These are phyloP conservation scores for Macrotyloma uniflorum DNA, from an alignment of 306 rosid species.

Conservation along the genomic window DNA sequence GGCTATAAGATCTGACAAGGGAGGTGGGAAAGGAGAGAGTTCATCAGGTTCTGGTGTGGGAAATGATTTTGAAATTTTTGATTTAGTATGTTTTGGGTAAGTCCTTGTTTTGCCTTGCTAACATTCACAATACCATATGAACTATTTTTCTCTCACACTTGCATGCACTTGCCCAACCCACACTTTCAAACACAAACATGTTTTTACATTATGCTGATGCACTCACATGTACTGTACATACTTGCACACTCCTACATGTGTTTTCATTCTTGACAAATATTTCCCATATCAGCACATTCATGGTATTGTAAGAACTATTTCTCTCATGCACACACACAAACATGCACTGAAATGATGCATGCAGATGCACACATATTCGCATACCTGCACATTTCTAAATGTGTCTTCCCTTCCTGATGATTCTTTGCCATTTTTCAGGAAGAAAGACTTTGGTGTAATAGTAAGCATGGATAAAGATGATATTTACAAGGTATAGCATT, in stretches of 20 bases:
- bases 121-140: conserved; percentile 2
- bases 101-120: conserved; percentile 43
- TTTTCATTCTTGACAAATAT: background rate
- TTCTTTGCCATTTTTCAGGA: conserved; percentile 62
- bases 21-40: conserved; percentile 76
- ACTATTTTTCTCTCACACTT: background rate
- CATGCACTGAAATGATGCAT: background rate
- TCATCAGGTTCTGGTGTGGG: conserved; percentile 54
- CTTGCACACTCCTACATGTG: background rate
- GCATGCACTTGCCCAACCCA: background rate
- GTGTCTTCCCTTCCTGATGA: conserved; percentile 1
- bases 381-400: background rate
- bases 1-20: conserved; percentile 51
- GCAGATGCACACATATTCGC: background rate
- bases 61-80: conserved; percentile 63
- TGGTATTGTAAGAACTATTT: background rate
- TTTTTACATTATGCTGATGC: too few species aligned
- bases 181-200: background rate
- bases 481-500: conserved; percentile 70
- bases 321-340: background rate
- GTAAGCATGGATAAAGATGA: conserved; percentile 82
- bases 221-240: background rate
- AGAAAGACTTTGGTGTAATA: conserved; percentile 88
- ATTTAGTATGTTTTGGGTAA: conserved; percentile 92
- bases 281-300: conserved; percentile 54